Conservation (phyloP, 495 filamentous ascomycete genomes). For the Hypoxylon lenormandii region DNA sequence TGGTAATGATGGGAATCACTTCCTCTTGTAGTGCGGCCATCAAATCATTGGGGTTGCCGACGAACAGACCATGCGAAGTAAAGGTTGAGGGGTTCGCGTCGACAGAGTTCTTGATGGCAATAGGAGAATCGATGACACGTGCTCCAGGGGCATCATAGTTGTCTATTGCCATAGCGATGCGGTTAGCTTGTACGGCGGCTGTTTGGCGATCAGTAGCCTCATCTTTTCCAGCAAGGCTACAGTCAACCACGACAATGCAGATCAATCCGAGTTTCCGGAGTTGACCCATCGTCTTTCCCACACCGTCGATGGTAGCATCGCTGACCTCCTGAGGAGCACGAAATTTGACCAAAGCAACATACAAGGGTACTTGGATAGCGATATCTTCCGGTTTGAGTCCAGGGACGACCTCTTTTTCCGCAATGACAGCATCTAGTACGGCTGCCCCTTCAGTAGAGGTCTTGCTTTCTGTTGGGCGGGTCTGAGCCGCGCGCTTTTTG, state of each 20-base stretch:
- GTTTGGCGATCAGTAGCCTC: conserved; percentile 41
- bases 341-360: conserved; percentile 89
- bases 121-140: conserved; percentile 73
- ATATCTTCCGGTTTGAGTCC: conserved; percentile 67
- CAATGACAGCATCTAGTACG: conserved; percentile 6
- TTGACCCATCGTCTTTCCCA: conserved; percentile 85
- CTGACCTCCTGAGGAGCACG: conserved; percentile 75
- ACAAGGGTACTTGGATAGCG: conserved; percentile 65
- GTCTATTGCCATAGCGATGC: conserved; percentile 79
- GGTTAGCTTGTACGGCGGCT: conserved; percentile 74
- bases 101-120: conserved; percentile 53
- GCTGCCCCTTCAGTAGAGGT: conserved; percentile 9
- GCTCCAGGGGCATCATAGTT: conserved; percentile 72
- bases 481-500: conserved; percentile 53
- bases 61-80: conserved; percentile 51
- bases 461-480: conserved; percentile 14
- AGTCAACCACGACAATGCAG: conserved; percentile 84
- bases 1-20: conserved; percentile 80
- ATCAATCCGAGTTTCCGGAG: conserved; percentile 82
- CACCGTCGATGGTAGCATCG: conserved; percentile 74
- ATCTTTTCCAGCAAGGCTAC: conserved; percentile 55
- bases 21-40: conserved; percentile 77
- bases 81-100: conserved; percentile 33
- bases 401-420: conserved; percentile 33
- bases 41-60: conserved; percentile 67